Evolutionary conservation across 1,284 basidiomycete genomes (phyloP), one percentile per base, ranked within the genome.

Genomic region (Jaminaea rosea): DNA sequence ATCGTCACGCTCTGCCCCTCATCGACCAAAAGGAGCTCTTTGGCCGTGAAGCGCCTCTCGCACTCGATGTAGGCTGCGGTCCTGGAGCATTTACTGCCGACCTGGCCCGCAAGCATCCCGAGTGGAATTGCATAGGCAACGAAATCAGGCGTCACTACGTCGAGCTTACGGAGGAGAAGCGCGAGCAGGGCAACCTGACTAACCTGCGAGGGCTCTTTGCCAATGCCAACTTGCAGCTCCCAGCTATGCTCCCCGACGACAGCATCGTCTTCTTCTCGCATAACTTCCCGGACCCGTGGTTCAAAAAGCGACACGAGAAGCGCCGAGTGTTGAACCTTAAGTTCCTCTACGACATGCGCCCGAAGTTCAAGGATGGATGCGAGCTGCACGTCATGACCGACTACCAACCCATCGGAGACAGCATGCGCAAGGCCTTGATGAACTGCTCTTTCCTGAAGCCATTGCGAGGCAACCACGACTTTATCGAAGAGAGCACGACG

Each of bases 121-220:
- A 42, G 39, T 42, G 39, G 39, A 42, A 42, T 11, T 42, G 39
- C 39, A 42, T 42, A n/a, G 39, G 39, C 39, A 42, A 42, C 24
- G 39, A 42, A 23, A 42, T 42, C 19, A n/a, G 39, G 7, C 19
- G 24, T 4, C 39, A 42, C 19, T 42, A 42, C 39, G 39, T 42
- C 17, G 39, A 15, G 19, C 15, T 21, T 11, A 23, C 24, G 19
- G 39, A 42, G 23, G 39, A n/a, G 6, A 42, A 42, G 39, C 17
- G 39, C 7, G 39, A 42, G 39, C 19, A 11, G 2, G 19, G 39
- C 19, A 42, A 42, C 7, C 39, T 42, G 19, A 17, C 39, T 23
- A 42, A 42, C 19, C 17, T 42, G 4, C 5, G 39, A 4, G 39
- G 39, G 11, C 13, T 42, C 4, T 23, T 17, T 24, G 39, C 39